Percentiles rank a stretch among this genome's conserved stretches.
These are phyloP conservation scores for Colletotrichum kahawae DNA, from an alignment of 2,329 filamentous ascomycete species.

Conservation along the genomic window DNA sequence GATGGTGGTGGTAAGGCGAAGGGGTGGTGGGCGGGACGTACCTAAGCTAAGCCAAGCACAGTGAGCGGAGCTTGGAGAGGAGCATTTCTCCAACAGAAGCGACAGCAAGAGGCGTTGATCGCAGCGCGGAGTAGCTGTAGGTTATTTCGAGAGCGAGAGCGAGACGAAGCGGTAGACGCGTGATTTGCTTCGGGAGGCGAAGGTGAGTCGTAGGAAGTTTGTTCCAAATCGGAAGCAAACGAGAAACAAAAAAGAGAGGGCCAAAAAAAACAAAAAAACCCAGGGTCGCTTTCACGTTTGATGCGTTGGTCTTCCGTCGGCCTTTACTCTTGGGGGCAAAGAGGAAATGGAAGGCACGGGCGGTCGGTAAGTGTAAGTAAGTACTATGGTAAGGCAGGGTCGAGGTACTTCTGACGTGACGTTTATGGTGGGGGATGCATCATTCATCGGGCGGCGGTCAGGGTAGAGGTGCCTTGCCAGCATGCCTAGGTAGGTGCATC, in stretches of 20 bases:
- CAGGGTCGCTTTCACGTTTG: not conserved
- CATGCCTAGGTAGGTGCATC: not conserved
- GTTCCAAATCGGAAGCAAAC: not conserved
- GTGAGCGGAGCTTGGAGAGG: not conserved
- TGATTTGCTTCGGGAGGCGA: not conserved
- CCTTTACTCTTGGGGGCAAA: not conserved
- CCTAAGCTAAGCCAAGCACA: slow-evolving; percentile 5
- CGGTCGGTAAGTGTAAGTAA: not conserved
- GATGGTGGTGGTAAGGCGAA: not conserved
- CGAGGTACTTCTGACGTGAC: not conserved
- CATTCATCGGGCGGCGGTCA: not conserved
- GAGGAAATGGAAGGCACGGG: not conserved
- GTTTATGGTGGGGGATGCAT: slow-evolving; percentile 5
- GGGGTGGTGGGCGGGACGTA: not conserved
- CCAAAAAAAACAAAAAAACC: not conserved
- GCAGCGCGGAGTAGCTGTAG: not conserved
- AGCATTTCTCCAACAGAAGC: slow-evolving; percentile 6
- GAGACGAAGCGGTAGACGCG: not conserved
- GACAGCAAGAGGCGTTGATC: not conserved
- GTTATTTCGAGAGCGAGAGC: not conserved
- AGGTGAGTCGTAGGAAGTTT: not conserved
- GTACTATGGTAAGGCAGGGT: not conserved
- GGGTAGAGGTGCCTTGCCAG: not conserved
- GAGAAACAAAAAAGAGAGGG: not conserved
- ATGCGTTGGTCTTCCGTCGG: not conserved